Base-by-base conservation (phyloP, 1,284 basidiomycete species). In the Ganoderma multipileum region DNA sequence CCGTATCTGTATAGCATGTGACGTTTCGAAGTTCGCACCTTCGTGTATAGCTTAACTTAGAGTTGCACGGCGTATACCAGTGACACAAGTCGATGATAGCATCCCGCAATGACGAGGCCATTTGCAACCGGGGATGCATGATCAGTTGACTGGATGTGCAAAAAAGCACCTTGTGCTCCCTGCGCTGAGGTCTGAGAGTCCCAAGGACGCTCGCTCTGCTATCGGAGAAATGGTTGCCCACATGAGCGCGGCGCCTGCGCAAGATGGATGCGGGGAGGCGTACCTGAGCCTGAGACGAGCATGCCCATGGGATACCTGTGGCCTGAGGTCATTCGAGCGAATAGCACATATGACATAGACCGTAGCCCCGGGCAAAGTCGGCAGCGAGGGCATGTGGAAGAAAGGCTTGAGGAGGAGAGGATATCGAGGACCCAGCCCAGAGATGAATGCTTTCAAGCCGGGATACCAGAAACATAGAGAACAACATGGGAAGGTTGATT, bases 201-300 rank as follows among this genome's bases (percentile, higher is more conserved):
- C 47, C 38, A 12, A 30, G 23, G 36, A 28, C 9, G 30, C 6
- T 23, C 36, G 39, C 16, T 61, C 57, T 50, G 11, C 58, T 42
- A 26, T 50, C 58, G 66, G 63, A 64, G 58, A 64, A 68, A 68
- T 59, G 20, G 52, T 47, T 8, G 44, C 11, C 44, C 66, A 60
- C 66, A 68, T 68, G 66, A 61, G 38, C 26, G 41, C 6, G 57
- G 38, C 26, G 41, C 6, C 12, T 23, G 39, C 16, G 16, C 11
- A 47, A 28, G 14, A 30, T 54, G 41, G 60, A 38, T 12, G 50
- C 36, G 42, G 36, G 61, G 50, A 59, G n/a, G 23, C 26, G 66
- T 60, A 63, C 66, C 57, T 64, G 62, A 44, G 52, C 57, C 44
- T 55, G 57, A 36, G 61, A 42, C 12, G 20, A 50, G 18, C 28